These are phyloP conservation scores for Chrysoporthe puriensis DNA, from an alignment of 2,329 filamentous ascomycete genomes.

Conservation along the genomic window DNA sequence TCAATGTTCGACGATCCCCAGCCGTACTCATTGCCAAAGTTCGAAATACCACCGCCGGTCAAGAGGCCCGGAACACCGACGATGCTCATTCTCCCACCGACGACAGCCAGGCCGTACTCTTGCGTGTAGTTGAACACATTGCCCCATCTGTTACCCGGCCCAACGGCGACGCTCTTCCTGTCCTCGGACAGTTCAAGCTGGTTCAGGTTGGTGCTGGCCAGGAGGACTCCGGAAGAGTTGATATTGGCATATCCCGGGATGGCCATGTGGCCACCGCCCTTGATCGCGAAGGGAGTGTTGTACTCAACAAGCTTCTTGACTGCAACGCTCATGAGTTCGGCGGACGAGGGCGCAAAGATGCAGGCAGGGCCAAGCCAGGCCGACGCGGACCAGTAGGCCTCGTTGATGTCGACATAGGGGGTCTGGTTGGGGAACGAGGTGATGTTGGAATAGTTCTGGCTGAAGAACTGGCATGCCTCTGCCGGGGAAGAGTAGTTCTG, in stretches of 20 bases:
- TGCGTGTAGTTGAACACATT: conserved; percentile 36
- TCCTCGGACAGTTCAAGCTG: conserved; percentile 37
- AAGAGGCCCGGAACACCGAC: conserved; percentile 38
- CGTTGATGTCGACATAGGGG: too few relatives aligned
- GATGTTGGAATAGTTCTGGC: too few relatives aligned
- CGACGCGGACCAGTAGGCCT: too few relatives aligned
- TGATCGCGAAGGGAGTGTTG: conserved; percentile 34
- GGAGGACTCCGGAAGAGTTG: conserved; percentile 36
- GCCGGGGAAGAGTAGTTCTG: too few relatives aligned
- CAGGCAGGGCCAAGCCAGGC: too few relatives aligned
- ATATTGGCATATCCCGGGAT: conserved; percentile 35
- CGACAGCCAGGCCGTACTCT: conserved; percentile 32
- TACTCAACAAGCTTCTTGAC: conserved; percentile 31
- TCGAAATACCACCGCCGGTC: conserved; percentile 40
- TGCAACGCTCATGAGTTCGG: neutral
- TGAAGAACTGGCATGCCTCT: too few relatives aligned
- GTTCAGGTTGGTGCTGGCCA: conserved; percentile 42
- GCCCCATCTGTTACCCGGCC: conserved; percentile 38
- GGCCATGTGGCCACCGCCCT: conserved; percentile 38
- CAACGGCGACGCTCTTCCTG: conserved; percentile 36
- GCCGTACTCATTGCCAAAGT: conserved; percentile 30
- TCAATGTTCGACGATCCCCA: neutral
- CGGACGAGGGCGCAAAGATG: too few relatives aligned
- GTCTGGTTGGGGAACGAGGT: too few relatives aligned
- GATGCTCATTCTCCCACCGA: conserved; percentile 36